Evolutionary conservation across 2,329 filamentous ascomycete species (phyloP), one percentile per base, ranked within the genome.

Genomic region (Xylariaceae sp.): DNA sequence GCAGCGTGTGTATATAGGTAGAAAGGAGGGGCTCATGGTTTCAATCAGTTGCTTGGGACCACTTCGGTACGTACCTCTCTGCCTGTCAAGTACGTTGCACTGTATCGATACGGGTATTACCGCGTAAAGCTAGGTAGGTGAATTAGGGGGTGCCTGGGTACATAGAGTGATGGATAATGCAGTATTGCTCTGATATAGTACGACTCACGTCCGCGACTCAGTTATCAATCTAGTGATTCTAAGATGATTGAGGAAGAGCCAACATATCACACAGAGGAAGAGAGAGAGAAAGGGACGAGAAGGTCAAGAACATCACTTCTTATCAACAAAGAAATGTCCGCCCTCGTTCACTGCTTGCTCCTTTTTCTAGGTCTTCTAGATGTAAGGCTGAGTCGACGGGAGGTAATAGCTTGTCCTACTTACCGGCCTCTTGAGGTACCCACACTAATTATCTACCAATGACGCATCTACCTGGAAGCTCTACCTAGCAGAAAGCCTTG

Each of bases 61-160:
- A 7, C n/a, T 30, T n/a, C 11, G 41, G 47, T 51, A 55, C 52
- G 47, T 55, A 55, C 47, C 35, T 41, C n/a, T n/a, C n/a, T n/a
- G n/a, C n/a, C n/a, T n/a, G n/a, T n/a, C n/a, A n/a, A n/a, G n/a
- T n/a, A n/a, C n/a, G n/a, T n/a, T n/a, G n/a, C n/a, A n/a, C n/a
- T n/a, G n/a, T n/a, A n/a, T n/a, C n/a, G n/a, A n/a, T n/a, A n/a
- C n/a, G n/a, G n/a, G n/a, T n/a, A n/a, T n/a, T n/a, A n/a, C n/a
- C n/a, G n/a, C n/a, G n/a, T n/a, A n/a, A n/a, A n/a, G n/a, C n/a
- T n/a, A n/a, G n/a, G n/a, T n/a, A n/a, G n/a, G n/a, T n/a, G n/a
- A n/a, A n/a, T n/a, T n/a, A n/a, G n/a, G n/a, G n/a, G n/a, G n/a
- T n/a, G n/a, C n/a, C n/a, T n/a, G n/a, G n/a, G n/a, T n/a, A n/a